Conservation (phyloP, 2,329 filamentous ascomycete genomes). For the Teratosphaeria gauchensis region DNA sequence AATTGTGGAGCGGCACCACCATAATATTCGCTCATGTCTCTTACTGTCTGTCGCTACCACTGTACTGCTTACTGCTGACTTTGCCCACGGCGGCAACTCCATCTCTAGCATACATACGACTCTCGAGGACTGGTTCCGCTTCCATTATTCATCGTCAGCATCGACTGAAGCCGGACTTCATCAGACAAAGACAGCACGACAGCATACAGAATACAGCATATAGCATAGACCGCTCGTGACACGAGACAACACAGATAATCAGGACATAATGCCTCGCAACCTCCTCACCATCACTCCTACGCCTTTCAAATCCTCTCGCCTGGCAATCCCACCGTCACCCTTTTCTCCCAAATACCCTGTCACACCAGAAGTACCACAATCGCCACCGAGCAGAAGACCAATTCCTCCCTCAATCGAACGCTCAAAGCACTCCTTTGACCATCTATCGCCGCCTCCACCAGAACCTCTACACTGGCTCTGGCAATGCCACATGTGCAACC, state of each 20-base stretch:
- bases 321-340: slow-evolving; percentile 36
- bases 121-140: neutral
- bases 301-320: slow-evolving; percentile 34
- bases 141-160: neutral
- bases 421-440: slow-evolving; percentile 1
- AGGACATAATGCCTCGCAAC: slow-evolving; percentile 17
- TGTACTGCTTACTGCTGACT: neutral
- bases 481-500: slow-evolving; percentile 44
- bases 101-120: neutral
- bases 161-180: neutral
- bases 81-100: neutral
- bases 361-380: slow-evolving; percentile 7
- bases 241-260: neutral
- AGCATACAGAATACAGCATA: neutral
- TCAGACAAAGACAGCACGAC: neutral
- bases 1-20: neutral
- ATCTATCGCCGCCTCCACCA: slow-evolving; percentile 11
- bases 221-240: neutral
- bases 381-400: neutral
- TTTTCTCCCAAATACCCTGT: slow-evolving; percentile 26
- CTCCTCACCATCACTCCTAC: slow-evolving; percentile 26
- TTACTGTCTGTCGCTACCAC: neutral
- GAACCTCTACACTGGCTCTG: slow-evolving; percentile 40
- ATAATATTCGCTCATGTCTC: neutral
- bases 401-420: neutral